Evolutionary conservation across 129 eudicot genomes (phyloP), one percentile per base, ranked within the genome.

Genomic region (Tagetes erecta): DNA sequence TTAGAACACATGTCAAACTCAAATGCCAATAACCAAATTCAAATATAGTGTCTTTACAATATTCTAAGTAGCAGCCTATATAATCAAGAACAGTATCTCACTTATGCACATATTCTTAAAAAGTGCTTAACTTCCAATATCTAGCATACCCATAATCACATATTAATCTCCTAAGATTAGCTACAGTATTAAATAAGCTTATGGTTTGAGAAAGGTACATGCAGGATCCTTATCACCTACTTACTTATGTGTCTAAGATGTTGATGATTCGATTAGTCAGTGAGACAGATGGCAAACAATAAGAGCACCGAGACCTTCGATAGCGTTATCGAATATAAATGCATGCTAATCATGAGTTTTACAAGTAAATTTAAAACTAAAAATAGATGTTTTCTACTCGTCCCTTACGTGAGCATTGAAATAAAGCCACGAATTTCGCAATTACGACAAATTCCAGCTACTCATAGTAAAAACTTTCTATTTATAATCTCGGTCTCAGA

Each of bases 301-400:
- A 65, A 66, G 67, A 78, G 69, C 76, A 46, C 38, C 36, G 67
- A 45, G 56, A 64, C 78, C 31, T 77, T 68, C 71, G 75, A 47
- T 71, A 64, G 55, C 81, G 74, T 75, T 63, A 52, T 63, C 80
- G 6, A 59, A 74, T 52, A 60, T 76, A 81, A 80, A 80, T 66
- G 80, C 77, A 74, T 50, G 9, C 78, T 70, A 78, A 86, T 58
- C 78, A 82, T 76, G 82, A 58, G 68, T 64, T 45, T 64, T 45
- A 39, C 78, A 80, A 77, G 63, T 67, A 62, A 59, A 78, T 64
- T 71, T 14, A 52, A 72, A 62, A 73, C 83, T 74, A 86, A 77
- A 74, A 40, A 65, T 69, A 52, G 77, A 55, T 42, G 71, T 46
- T 42, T 50, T 49, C 72, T 46, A 64, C 37, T 13, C 71, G 49